A percentile compares a stretch with the other conserved stretches of the same genome.
phyloP scores from a whole-genome alignment of 2,329 filamentous ascomycete genomes.

The Colletotrichum coccodes region DNA sequence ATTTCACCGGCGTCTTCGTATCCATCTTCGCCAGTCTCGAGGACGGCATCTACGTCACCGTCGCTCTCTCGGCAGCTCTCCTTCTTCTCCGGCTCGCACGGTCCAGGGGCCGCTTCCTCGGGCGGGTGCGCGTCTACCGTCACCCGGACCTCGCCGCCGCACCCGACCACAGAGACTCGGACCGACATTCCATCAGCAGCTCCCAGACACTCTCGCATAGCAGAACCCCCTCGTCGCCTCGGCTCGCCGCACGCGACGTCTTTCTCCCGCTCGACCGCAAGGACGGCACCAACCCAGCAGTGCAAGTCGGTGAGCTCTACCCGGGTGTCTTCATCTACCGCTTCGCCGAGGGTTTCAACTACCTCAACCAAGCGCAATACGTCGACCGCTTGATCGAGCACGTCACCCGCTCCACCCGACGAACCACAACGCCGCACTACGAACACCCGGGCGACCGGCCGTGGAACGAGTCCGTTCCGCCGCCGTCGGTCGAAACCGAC shows the following conservation, averaged over 20 bases:
- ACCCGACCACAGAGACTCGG: neutral
- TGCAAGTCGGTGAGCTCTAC: conserved; percentile 57
- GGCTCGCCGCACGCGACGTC: conserved; percentile 37
- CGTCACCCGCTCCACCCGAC: conserved; percentile 53
- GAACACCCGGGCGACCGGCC: conserved; percentile 50
- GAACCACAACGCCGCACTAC: conserved; percentile 37
- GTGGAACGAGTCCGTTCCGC: conserved; percentile 62
- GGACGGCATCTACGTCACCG: conserved; percentile 60
- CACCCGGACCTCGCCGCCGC: conserved; percentile 33
- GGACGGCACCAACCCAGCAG: conserved; percentile 61
- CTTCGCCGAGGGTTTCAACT: conserved; percentile 66
- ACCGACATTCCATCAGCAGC: conserved; percentile 3
- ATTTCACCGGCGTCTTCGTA: conserved; percentile 75
- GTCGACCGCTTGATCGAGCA: conserved; percentile 59
- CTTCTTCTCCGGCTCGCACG: conserved; percentile 57
- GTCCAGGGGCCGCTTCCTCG: conserved; percentile 57
- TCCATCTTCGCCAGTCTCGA: conserved; percentile 61
- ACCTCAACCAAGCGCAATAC: conserved; percentile 62
- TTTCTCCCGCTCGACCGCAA: conserved; percentile 60
- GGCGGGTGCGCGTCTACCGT: conserved; percentile 40
- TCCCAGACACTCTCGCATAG: conserved; percentile 28
- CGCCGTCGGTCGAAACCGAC: conserved; percentile 16
- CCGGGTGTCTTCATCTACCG: conserved; percentile 66
- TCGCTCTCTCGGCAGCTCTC: conserved; percentile 52
- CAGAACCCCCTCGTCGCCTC: neutral